Conservation (phyloP, 345 rosid species). For the Eucalyptus albens region DNA sequence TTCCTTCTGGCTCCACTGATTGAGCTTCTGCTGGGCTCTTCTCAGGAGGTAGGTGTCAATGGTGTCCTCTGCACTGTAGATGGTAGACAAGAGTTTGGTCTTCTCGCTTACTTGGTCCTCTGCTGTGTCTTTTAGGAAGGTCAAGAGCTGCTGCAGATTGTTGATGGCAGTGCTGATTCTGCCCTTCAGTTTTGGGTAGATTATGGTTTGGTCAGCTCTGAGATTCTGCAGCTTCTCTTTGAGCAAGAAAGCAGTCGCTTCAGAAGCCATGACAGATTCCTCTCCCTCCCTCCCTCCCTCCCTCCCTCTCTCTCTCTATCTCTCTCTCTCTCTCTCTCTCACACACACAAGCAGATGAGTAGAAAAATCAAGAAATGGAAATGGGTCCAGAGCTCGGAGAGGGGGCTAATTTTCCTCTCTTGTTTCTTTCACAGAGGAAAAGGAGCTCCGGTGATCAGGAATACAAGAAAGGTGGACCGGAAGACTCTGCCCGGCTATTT, state of each 20-base stretch:
- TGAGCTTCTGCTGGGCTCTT: neutral
- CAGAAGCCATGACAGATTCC: neutral
- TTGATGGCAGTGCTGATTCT: neutral
- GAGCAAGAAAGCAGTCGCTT: neutral
- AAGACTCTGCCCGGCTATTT: neutral
- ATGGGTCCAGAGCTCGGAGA: rapidly evolving
- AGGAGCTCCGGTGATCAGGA: neutral
- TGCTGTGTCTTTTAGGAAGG: rapidly evolving
- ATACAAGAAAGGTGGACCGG: neutral
- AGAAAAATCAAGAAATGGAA: neutral
- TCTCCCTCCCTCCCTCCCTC: too few species aligned
- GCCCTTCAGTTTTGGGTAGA: neutral
- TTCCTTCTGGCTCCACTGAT: neutral
- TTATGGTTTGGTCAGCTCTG: neutral
- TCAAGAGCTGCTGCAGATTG: neutral
- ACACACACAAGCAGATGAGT: neutral
- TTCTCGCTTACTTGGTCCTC: neutral
- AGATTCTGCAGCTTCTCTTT: neutral
- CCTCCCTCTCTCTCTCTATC: neutral
- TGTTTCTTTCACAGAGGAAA: neutral
- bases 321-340: neutral
- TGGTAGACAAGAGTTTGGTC: neutral
- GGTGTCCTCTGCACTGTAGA: neutral
- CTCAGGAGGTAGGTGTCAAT: neutral
- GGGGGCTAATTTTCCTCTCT: rapidly evolving